Evolutionary conservation across 2,329 filamentous ascomycete genomes (phyloP), one percentile per base, ranked within the genome.

Genomic region (Aspergillus ochraceus): DNA sequence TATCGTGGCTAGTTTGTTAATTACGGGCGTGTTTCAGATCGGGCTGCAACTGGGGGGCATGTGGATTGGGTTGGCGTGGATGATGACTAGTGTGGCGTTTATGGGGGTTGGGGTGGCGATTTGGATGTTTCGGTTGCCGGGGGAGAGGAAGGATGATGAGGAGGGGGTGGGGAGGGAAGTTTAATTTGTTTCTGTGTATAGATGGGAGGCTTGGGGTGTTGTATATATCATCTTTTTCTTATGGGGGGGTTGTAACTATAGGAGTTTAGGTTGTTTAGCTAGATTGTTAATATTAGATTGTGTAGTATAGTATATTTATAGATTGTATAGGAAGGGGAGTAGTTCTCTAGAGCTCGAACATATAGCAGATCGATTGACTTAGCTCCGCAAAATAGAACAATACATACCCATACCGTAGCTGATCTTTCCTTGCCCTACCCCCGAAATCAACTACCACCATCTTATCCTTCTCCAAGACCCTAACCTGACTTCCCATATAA

Each of bases 51-150:
- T 81, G 8, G 81, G 80, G 1, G 76, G 75, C 4, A 61, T 69
- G 5, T 83, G 80, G 81, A 72, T 81, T 39, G 81, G 81, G 6
- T 60, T 83, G 42, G 80, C 81, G 0, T 83, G 77, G 72, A 74
- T 78, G 66, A 73, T 77, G 59, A 76, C 74, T 2, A 70, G 74
- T 26, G 59, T 67, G 1, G 60, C 76, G 20, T 77, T 77, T 63
- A 66, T 63, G 24, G 57, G 70, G 55, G 72, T 75, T 2, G 72
- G 68, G 0, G 57, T 67, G 1, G 63, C 71, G 1, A 68, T 75
- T 17, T 74, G 66, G 66, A 57, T 57, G 29, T 71, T 73, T 26
- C 60, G 60, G n/a, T 32, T 73, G 12, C 70, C 70, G 5, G 24
- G 51, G 20, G 47, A n/a, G 11, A 52, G 29, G 22, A 50, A 62